These are phyloP conservation scores for Taphrina communis DNA, from an alignment of 1,139 yeast species.

Conservation along the genomic window DNA sequence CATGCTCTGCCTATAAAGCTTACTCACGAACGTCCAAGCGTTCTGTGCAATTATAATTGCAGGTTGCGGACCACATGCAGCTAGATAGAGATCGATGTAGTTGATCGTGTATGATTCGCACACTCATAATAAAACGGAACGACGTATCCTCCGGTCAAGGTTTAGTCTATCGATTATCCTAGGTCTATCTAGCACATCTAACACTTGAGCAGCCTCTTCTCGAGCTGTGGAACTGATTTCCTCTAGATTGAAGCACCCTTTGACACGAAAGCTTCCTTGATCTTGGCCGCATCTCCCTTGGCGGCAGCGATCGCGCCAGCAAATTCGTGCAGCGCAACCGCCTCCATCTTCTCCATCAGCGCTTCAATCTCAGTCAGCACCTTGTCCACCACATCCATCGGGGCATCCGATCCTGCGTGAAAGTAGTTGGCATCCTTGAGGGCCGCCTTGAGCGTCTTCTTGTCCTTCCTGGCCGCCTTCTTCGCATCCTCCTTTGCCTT, in stretches of 20 bases:
- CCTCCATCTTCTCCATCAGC: slow-evolving; percentile 79
- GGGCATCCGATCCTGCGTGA: slow-evolving; percentile 69
- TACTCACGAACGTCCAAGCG: no score
- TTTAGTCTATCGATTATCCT: no score
- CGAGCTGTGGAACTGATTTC: neutral
- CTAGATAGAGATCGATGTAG: no score
- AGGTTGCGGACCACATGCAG: no score
- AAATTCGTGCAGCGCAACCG: slow-evolving; percentile 55
- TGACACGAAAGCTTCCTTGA: slow-evolving; percentile 35
- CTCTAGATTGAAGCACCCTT: slow-evolving; percentile 27
- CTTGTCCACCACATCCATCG: slow-evolving; percentile 62
- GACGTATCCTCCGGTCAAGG: no score
- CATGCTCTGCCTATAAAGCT: no score
- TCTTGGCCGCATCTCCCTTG: slow-evolving; percentile 56
- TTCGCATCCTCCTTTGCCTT: slow-evolving; percentile 91
- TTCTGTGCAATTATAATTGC: no score
- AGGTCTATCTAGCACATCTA: no score
- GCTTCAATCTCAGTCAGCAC: slow-evolving; percentile 70
- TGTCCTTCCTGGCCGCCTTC: slow-evolving; percentile 96
- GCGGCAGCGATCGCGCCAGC: slow-evolving; percentile 57
- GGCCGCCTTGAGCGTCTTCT: slow-evolving; percentile 84
- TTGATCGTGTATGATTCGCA: no score
- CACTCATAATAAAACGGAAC: no score
- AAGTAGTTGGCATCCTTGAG: slow-evolving; percentile 86
- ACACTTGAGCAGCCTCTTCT: no score